Evolutionary conservation across 1,284 basidiomycete species (phyloP), one percentile per base, ranked within the genome.

Genomic region (Bjerkandera adusta): DNA sequence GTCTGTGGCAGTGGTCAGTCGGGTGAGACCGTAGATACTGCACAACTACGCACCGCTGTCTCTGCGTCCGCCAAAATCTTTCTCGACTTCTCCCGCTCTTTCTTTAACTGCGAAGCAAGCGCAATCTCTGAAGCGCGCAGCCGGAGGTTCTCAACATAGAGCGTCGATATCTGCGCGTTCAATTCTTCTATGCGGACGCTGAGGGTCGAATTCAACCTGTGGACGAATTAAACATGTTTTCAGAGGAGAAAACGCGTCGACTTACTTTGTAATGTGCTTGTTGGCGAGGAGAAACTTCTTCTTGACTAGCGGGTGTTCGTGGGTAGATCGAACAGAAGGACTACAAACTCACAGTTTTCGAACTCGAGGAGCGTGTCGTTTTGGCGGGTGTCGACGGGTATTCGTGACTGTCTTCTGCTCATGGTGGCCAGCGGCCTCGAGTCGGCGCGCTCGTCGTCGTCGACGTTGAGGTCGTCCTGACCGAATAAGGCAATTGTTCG

Each of bases 231-330:
- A 24, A n/a, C n/a, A n/a, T n/a, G n/a, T n/a, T n/a, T n/a, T n/a
- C n/a, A 38, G 15, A 8, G 15, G 38, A 12, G 30, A 49, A 30
- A 50, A 45, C 42, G 26, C 45, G 36, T 48, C n/a, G n/a, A 54
- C 59, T 13, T 26, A 89, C 86, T 90, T 91, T 22, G 89, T 89
- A 60, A 91, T 91, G 67, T 90, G 88, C 67, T 89, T 91, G 70
- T 91, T 91, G 48, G 87, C 87, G 47, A 89, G 81, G 20, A 91
- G 75, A 59, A 90, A 91, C 69, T 89, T 90, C 81, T 88, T 89
- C 81, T 90, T 91, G 73, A 90, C 88, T 91, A 63, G 45, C 51
- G 45, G 43, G 47, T 35, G 50, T 47, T 36, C 41, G 53, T 56
- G 43, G 57, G 50, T 37, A 34, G 24, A 33, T 30, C 33, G 48